Conservation (phyloP, 768 basidiomycete species). For the Leccinellum luteum region DNA sequence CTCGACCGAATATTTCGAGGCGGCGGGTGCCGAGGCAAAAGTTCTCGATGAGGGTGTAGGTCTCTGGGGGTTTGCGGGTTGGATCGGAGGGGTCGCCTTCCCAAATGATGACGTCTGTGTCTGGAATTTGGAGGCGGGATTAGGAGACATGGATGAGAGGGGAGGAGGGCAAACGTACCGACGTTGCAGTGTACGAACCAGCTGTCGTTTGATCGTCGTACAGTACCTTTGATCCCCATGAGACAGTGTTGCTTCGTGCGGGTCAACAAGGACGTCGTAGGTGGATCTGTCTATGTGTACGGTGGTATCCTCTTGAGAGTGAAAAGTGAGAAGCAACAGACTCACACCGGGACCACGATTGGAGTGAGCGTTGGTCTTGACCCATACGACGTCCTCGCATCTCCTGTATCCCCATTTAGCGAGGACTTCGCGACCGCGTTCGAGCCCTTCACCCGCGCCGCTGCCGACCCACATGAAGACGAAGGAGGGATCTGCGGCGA, state of each 20-base stretch:
- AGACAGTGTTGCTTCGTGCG: slow-evolving; percentile 95
- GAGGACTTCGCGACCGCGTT: slow-evolving; percentile 86
- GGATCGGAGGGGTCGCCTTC: slow-evolving; percentile 87
- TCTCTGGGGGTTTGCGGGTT: slow-evolving; percentile 90
- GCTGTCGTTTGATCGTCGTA: slow-evolving; percentile 88
- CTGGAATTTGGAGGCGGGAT: slow-evolving; percentile 39
- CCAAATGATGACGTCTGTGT: slow-evolving; percentile 97
- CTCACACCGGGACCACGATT: slow-evolving; percentile 76
- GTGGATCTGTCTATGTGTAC: slow-evolving; percentile 65
- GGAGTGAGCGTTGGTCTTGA: slow-evolving; percentile 79
- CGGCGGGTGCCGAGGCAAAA: slow-evolving; percentile 93
- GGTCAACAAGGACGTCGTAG: slow-evolving; percentile 81
- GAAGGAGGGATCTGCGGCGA: slow-evolving; percentile 91
- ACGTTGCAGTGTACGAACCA: slow-evolving; percentile 99
- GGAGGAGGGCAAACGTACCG: slow-evolving; percentile 46
- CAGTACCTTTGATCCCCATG: slow-evolving; percentile 96
- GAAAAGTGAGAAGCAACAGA: neutral
- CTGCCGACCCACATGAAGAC: slow-evolving; percentile 96
- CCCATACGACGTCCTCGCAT: slow-evolving; percentile 99
- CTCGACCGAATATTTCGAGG: slow-evolving; percentile 83
- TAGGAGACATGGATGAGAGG: neutral
- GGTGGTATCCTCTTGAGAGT: neutral
- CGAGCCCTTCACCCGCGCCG: slow-evolving; percentile 86
- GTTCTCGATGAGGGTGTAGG: slow-evolving; percentile 95
- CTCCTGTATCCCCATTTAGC: slow-evolving; percentile 93